Evolutionary conservation across 169 alveolate genomes (phyloP).

Genomic region (Cyclospora cayetanensis): DNA sequence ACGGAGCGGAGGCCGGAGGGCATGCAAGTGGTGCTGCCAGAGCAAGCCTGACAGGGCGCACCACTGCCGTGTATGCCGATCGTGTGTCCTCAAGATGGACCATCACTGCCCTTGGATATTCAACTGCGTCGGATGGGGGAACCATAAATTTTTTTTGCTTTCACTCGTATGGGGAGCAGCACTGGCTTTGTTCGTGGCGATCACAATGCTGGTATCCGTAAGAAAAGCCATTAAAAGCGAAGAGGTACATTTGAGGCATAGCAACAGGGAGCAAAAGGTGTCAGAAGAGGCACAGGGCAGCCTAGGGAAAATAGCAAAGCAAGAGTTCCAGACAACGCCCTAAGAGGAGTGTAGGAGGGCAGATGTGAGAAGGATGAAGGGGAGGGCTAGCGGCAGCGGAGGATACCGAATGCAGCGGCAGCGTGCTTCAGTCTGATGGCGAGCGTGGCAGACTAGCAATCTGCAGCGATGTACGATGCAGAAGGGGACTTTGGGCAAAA

Average conservation of each 20-base stretch:
- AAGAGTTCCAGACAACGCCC: not conserved
- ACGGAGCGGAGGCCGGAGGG: conserved; percentile 88
- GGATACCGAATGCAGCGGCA: too few species aligned
- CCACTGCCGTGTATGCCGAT: conserved; percentile 90
- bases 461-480: too few species aligned
- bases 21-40: conserved; percentile 91
- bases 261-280: not conserved
- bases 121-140: conserved; percentile 90
- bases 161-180: conserved; percentile 82
- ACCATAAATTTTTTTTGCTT: conserved; percentile 88
- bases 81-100: conserved; percentile 91
- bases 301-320: not conserved
- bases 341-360: too few species aligned
- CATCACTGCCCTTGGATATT: conserved; percentile 93
- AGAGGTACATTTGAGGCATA: not conserved
- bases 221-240: conserved; percentile 54
- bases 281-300: not conserved
- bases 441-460: too few species aligned
- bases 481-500: too few species aligned
- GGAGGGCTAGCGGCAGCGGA: too few species aligned
- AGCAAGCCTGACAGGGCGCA: conserved; percentile 94
- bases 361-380: too few species aligned
- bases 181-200: conserved; percentile 77
- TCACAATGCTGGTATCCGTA: conserved; percentile 80
- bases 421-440: too few species aligned